These are phyloP conservation scores for Eucalyptus marginata DNA, from an alignment of 345 rosid genomes.

Conservation along the genomic window DNA sequence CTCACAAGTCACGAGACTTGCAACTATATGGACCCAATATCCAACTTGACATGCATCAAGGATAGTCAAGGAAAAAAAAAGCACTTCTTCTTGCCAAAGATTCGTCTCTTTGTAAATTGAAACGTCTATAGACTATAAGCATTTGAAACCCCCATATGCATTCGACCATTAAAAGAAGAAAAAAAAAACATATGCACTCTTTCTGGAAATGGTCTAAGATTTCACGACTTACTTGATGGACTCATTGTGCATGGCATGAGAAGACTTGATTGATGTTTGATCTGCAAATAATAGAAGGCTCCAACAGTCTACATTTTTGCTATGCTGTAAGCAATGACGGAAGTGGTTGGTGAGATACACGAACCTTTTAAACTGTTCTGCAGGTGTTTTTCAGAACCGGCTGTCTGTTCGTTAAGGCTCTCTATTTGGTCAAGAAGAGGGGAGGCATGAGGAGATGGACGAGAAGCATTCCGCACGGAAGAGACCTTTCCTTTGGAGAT, in stretches of 20 bases:
- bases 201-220: neutral
- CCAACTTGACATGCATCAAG: neutral
- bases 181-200: neutral
- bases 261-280: constrained; percentile 11
- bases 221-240: constrained; percentile 23
- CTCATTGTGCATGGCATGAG: constrained; percentile 22
- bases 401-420: neutral
- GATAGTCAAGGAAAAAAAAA: neutral
- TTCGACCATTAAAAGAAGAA: neutral
- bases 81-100: neutral
- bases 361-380: constrained; percentile 33
- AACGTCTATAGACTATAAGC: neutral
- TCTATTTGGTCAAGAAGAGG: constrained; percentile 43
- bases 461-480: constrained; percentile 43
- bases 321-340: neutral
- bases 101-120: neutral
- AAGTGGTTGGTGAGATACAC: neutral
- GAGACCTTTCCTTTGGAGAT: constrained; percentile 69
- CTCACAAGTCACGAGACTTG: neutral
- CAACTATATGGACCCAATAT: neutral
- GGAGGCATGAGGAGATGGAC: constrained; percentile 47
- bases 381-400: constrained; percentile 5
- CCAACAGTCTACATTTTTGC: neutral
- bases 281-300: constrained; percentile 14
- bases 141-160: neutral